Percentiles rank a stretch among this genome's conserved stretches.
Evolutionary conservation across 192 early-diverging fungal genomes (phyloP).

Genomic region (Coemansia sp.): DNA sequence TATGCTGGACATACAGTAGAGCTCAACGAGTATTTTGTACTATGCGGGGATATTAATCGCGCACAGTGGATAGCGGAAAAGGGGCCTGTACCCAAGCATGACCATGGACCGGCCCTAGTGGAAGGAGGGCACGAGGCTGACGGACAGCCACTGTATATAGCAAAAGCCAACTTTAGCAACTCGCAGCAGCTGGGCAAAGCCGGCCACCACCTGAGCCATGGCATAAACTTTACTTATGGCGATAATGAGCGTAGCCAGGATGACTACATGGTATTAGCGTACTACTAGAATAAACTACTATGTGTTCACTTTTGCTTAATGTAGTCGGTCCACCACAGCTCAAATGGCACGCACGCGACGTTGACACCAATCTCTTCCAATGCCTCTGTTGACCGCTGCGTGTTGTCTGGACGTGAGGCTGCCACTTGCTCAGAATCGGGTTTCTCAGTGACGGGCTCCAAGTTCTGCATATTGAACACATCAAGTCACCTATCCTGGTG

Average conservation of each 20-base stretch:
- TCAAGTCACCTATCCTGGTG: no score
- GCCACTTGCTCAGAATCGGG: slow-evolving; percentile 17
- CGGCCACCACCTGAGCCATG: slow-evolving; percentile 29
- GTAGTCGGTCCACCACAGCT: slow-evolving; percentile 41
- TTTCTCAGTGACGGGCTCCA: slow-evolving; percentile 25
- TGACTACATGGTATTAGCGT: slow-evolving; percentile 17
- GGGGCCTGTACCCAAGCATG: slow-evolving; percentile 27
- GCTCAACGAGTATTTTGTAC: slow-evolving; percentile 59
- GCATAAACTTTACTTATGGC: slow-evolving; percentile 42
- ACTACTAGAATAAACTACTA: neutral
- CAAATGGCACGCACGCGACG: slow-evolving; percentile 31
- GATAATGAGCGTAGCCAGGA: slow-evolving; percentile 22
- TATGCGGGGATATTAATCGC: slow-evolving; percentile 60
- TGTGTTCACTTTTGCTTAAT: neutral
- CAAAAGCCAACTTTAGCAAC: slow-evolving; percentile 24
- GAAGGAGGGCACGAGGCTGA: slow-evolving; percentile 41
- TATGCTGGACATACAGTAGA: slow-evolving; percentile 57
- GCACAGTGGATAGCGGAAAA: slow-evolving; percentile 54
- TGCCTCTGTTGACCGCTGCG: slow-evolving; percentile 29
- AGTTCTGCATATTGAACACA: neutral
- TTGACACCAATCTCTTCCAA: slow-evolving; percentile 36
- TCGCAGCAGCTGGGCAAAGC: slow-evolving; percentile 52
- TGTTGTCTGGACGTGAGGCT: slow-evolving; percentile 41
- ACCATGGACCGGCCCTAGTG: slow-evolving; percentile 15
- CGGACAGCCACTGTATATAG: slow-evolving; percentile 47